A percentile compares a stretch with the other conserved stretches of the same genome.
Conservation (phyloP, 495 filamentous ascomycete species). For the Hypomontagnella monticulosa region DNA sequence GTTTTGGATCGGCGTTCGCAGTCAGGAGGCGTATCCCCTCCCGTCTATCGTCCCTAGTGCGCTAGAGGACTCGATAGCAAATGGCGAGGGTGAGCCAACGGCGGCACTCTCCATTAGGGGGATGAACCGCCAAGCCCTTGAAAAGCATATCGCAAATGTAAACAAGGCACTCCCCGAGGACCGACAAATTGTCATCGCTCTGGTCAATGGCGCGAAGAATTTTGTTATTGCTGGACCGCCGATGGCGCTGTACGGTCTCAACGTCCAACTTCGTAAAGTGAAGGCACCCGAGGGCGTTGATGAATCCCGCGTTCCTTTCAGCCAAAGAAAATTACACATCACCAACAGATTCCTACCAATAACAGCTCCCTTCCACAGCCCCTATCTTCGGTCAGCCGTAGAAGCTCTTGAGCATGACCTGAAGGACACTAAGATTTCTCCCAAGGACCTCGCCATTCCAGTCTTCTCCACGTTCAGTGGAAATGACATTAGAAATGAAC, state of each 20-base stretch:
- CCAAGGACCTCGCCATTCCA: conserved; percentile 70
- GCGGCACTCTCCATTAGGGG: conserved; percentile 90
- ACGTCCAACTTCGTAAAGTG: conserved; percentile 82
- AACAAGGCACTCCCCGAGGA: conserved; percentile 84
- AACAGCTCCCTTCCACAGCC: conserved; percentile 89
- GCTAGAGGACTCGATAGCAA: conserved; percentile 82
- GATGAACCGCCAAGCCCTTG: conserved; percentile 72
- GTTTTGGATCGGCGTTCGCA: conserved; percentile 91
- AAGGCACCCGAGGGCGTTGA: conserved; percentile 85
- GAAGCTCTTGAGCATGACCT: conserved; percentile 67
- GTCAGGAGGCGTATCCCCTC: conserved; percentile 86
- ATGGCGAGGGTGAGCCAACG: conserved; percentile 83
- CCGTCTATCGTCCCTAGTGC: conserved; percentile 83
- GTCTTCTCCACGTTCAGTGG: conserved; percentile 81
- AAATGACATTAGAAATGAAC: conserved; percentile 66
- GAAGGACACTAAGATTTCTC: conserved; percentile 71
- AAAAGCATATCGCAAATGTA: conserved; percentile 83
- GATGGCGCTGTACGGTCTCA: conserved; percentile 86
- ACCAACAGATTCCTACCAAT: conserved; percentile 89
- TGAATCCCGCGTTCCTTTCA: conserved; percentile 87
- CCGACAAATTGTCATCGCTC: conserved; percentile 81
- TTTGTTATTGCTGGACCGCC: conserved; percentile 90
- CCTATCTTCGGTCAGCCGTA: conserved; percentile 73
- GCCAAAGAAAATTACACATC: conserved; percentile 85
- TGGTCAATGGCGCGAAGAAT: conserved; percentile 87